A percentile compares a stretch with the other conserved stretches of the same genome.
Conservation (phyloP, 164 flowering plant species). For the Platanus orientalis region DNA sequence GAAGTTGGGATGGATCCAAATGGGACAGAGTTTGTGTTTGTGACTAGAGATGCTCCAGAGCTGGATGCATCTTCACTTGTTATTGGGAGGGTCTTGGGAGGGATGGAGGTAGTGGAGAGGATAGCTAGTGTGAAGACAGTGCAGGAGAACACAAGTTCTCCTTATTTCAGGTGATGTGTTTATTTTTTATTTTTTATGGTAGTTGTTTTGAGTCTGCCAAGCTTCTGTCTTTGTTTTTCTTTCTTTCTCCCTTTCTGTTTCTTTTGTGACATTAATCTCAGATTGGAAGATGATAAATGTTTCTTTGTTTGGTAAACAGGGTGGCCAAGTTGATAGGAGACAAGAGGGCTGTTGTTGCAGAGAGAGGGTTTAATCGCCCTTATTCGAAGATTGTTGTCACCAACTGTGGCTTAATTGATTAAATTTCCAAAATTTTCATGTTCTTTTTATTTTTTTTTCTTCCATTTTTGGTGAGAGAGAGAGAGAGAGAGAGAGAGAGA, state of each 20-base stretch:
- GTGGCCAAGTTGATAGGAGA: constrained; percentile 94
- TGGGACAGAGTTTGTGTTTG: constrained; percentile 84
- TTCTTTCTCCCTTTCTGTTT: neutral
- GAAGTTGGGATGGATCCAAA: constrained; percentile 68
- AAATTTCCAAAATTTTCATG: neutral
- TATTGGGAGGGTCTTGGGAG: constrained; percentile 68
- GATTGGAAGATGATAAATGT: neutral
- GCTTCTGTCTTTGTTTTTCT: neutral
- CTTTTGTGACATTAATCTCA: neutral
- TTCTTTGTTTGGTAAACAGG: constrained; percentile 32
- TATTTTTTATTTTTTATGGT: neutral
- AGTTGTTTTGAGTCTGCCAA: no score
- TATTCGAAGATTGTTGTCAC: constrained; percentile 76
- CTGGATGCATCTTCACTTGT: constrained; percentile 67
- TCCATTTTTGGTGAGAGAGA: neutral
- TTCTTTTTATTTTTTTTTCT: neutral
- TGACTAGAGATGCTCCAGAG: constrained; percentile 66
- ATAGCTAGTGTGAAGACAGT: constrained; percentile 81
- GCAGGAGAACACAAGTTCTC: constrained; percentile 75
- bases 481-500: neutral
- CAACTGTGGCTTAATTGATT: constrained; percentile 67
- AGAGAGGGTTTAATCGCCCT: constrained; percentile 94
- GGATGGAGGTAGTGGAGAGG: constrained; percentile 74
- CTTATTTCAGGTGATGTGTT: constrained; percentile 74
- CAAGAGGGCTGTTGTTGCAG: constrained; percentile 91